Conservation (phyloP, 148 eudicot genomes). For the Gaultheria prostrata region DNA sequence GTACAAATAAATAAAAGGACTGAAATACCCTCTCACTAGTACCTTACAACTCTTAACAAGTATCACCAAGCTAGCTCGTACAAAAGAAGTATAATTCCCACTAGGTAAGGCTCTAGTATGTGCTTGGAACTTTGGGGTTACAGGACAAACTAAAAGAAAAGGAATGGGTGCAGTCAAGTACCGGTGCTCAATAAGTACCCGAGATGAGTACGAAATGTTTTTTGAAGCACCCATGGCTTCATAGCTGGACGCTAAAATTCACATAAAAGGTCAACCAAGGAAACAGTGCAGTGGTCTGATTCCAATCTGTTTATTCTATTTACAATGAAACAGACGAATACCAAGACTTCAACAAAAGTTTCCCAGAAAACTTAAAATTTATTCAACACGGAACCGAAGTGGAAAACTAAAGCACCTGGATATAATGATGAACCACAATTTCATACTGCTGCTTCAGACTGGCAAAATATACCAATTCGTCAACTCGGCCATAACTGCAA, state of each 20-base stretch:
- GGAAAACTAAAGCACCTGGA: conserved; percentile 59
- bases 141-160: too few relatives aligned
- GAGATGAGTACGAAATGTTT: too few relatives aligned
- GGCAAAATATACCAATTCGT: conserved; percentile 94
- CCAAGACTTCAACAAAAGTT: not conserved
- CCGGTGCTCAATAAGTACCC: too few relatives aligned
- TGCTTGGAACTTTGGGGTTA: too few relatives aligned
- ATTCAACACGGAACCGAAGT: not conserved
- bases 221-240: too few relatives aligned
- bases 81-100: too few relatives aligned
- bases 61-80: too few relatives aligned
- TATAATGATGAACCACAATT: conserved; percentile 85
- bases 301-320: not conserved
- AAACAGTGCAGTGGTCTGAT: not conserved
- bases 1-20: too few relatives aligned
- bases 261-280: not conserved
- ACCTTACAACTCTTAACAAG: too few relatives aligned
- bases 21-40: too few relatives aligned
- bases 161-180: too few relatives aligned
- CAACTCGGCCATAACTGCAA: conserved; percentile 93
- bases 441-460: conserved; percentile 88
- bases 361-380: conserved; percentile 25
- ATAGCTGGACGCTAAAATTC: not conserved
- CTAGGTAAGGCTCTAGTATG: too few relatives aligned
- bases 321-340: not conserved